Conservation (phyloP, 2,329 filamentous ascomycete genomes). For the Alternaria postmessia region DNA sequence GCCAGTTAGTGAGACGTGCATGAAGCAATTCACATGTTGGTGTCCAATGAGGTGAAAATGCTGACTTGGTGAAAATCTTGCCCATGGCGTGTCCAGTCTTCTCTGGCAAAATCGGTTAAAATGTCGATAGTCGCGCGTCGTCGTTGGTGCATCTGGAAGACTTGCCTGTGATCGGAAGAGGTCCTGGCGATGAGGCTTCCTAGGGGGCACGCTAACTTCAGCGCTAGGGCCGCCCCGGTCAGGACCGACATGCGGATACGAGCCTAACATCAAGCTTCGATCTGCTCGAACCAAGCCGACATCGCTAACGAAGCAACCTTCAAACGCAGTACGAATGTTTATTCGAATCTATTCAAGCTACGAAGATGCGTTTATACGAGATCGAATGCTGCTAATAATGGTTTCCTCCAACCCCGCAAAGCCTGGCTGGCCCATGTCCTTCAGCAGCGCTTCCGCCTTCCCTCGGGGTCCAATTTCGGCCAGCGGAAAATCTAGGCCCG, state of each 20-base stretch:
- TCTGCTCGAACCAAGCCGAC: not conserved
- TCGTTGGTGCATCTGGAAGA: not conserved
- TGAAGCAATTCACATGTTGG: not conserved
- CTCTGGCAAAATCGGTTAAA: not conserved
- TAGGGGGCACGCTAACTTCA: not conserved
- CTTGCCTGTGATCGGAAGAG: not conserved
- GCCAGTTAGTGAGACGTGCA: not conserved
- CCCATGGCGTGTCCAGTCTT: not conserved
- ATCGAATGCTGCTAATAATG: conserved; percentile 10
- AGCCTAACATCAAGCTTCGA: not conserved
- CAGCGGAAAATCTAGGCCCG: conserved; percentile 15
- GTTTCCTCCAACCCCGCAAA: conserved; percentile 17
- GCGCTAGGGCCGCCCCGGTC: not conserved
- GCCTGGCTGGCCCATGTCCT: conserved; percentile 10
- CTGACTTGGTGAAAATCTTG: not conserved
- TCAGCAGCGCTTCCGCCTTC: conserved; percentile 14
- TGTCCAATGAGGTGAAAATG: not conserved
- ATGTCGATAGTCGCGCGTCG: not conserved
- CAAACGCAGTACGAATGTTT: not conserved
- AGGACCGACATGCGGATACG: not conserved
- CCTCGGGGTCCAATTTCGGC: conserved; percentile 12
- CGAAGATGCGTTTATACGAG: conserved; percentile 8
- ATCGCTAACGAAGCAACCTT: not conserved
- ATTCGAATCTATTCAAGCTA: not conserved
- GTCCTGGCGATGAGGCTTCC: not conserved